Evolutionary conservation across 192 early-diverging fungal genomes (phyloP), one percentile per base, ranked within the genome.

Genomic region (Cladochytrium replicatum): DNA sequence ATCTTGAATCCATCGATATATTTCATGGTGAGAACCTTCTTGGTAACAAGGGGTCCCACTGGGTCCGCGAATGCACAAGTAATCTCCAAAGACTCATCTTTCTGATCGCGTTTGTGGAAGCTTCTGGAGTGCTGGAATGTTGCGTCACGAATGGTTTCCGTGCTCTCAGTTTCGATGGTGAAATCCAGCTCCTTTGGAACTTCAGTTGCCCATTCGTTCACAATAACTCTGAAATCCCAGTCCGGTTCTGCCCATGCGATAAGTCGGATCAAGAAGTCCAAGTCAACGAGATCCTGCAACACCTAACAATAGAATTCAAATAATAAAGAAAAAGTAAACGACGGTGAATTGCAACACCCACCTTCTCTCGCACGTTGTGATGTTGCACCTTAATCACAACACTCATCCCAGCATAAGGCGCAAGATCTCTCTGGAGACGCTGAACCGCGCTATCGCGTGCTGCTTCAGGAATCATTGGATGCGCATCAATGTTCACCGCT

Each of bases 361-460:
- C 31, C 38, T 29, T 21, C 2, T 27, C 19, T 40, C 9, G 30
- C 21, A 64, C 57, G 32, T 43, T 34, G 19, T 55, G 9, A 46
- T 63, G 61, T 24, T 63, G 57, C 27, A 63, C 61, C 45, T 63
- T 63, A 27, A 63, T 57, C 4, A 60, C 61, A 3, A 62, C 55
- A 8, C 8, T 11, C 6, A 19, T 11, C 9, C 46, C 44, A 11
- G 0, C 43, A 6, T 21, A 11, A 9, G 3, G 3, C 6, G 23
- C 25, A 23, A 4, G 43, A 21, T 38, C 54, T 11, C 25, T 30
- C 13, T 41, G 15, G 8, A 42, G 24, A n/a, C n/a, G n/a, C n/a
- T n/a, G n/a, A n/a, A n/a, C n/a, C n/a, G n/a, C n/a, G n/a, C n/a
- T n/a, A n/a, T n/a, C n/a, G n/a, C n/a, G n/a, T n/a, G n/a, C n/a